phyloP scores from a whole-genome alignment of 2,329 filamentous ascomycete genomes.

The Fusarium setosum region DNA sequence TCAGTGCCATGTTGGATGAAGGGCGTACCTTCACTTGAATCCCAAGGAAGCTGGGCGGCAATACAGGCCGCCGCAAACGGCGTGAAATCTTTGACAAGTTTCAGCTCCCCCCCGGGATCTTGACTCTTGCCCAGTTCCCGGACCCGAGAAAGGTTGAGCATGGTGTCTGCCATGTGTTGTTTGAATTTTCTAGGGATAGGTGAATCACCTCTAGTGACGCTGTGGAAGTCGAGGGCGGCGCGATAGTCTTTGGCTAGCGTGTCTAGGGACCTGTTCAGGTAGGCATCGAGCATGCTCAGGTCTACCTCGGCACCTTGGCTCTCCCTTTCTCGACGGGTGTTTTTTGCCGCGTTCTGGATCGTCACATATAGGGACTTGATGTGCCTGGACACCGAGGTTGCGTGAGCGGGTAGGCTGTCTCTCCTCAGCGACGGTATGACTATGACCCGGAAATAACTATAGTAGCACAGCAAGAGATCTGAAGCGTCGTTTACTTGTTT shows the following conservation, averaged over 20 bases:
- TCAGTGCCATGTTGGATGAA: neutral
- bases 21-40: neutral
- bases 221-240: slow-evolving; percentile 9
- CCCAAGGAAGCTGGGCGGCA: slow-evolving; percentile 5
- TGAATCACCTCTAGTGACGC: neutral
- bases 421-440: neutral
- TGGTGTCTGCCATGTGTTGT: slow-evolving; percentile 9
- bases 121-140: neutral
- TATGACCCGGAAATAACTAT: slow-evolving; percentile 15
- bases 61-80: slow-evolving; percentile 15
- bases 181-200: neutral
- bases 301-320: neutral
- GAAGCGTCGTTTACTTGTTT: neutral
- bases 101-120: neutral
- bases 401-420: neutral
- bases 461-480: slow-evolving; percentile 14
- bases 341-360: neutral
- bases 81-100: neutral
- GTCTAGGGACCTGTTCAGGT: neutral
- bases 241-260: slow-evolving; percentile 8
- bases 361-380: slow-evolving; percentile 5
- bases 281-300: slow-evolving; percentile 3
- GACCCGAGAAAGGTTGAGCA: neutral
- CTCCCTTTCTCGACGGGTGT: neutral
- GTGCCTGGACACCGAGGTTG: neutral